Evolutionary conservation across 768 basidiomycete species (phyloP).

Genomic region (Pulveroboletus sp.): DNA sequence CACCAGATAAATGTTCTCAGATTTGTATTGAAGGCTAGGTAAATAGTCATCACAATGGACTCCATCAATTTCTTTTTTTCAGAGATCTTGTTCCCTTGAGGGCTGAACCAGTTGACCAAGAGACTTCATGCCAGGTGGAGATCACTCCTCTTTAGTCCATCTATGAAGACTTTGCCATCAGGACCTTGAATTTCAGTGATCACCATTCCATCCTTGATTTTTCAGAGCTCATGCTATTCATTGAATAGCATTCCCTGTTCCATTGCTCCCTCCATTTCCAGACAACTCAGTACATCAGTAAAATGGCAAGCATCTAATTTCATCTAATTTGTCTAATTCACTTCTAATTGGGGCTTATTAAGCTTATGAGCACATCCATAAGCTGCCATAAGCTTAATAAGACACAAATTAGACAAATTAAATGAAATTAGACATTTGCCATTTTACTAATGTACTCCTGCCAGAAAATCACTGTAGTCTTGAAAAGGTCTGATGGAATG

Average conservation of each 20-base stretch:
- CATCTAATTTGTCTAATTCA: too few species aligned
- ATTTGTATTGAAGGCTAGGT: neutral
- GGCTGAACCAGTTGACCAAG: constrained; percentile 29
- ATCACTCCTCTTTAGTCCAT: constrained; percentile 1
- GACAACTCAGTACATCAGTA: too few species aligned
- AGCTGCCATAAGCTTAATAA: too few species aligned
- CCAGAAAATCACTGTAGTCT: constrained; percentile 28
- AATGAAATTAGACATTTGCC: too few species aligned
- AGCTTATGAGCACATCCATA: too few species aligned
- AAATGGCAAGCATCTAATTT: too few species aligned
- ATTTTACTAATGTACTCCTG: too few species aligned
- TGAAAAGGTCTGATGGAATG: constrained; percentile 21
- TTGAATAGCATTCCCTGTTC: constrained; percentile 11
- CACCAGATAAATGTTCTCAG: too few species aligned
- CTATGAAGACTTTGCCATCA: neutral
- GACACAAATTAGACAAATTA: too few species aligned
- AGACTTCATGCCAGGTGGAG: constrained; percentile 21
- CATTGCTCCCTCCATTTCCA: constrained; percentile 26
- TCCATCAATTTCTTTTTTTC: constrained; percentile 10
- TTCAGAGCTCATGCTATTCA: neutral
- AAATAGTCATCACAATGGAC: constrained; percentile 14
- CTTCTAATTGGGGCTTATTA: too few species aligned
- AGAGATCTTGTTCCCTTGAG: constrained; percentile 17
- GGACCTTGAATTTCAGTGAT: neutral
- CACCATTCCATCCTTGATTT: neutral